Evolutionary conservation across 371 early-diverging fungal genomes (phyloP).

Genomic region (Phascolomyces articulosus): DNA sequence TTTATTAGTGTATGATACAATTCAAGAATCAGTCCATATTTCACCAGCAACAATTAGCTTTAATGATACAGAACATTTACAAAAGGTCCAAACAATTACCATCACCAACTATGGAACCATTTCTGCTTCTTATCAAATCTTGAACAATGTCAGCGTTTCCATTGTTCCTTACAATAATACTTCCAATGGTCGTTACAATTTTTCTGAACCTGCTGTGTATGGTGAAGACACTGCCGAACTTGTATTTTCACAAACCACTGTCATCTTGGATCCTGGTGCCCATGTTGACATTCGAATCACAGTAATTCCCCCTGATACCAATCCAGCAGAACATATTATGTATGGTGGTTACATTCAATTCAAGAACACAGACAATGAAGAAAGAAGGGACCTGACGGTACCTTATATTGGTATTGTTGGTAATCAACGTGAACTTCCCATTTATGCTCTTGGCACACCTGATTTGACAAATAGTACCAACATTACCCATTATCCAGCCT

Average conservation of each 20-base stretch:
- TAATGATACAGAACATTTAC: slow-evolving; percentile 58
- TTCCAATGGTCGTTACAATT: slow-evolving; percentile 12
- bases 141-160: slow-evolving; percentile 39
- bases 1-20: slow-evolving; percentile 48
- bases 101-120: slow-evolving; percentile 61
- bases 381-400: slow-evolving; percentile 15
- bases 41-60: slow-evolving; percentile 64
- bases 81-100: slow-evolving; percentile 43
- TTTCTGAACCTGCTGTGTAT: slow-evolving; percentile 15
- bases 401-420: slow-evolving; percentile 66
- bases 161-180: slow-evolving; percentile 38
- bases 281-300: slow-evolving; percentile 35
- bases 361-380: slow-evolving; percentile 6
- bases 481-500: neutral
- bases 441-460: slow-evolving; percentile 28
- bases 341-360: slow-evolving; percentile 37
- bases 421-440: slow-evolving; percentile 45
- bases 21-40: slow-evolving; percentile 51
- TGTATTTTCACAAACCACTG: slow-evolving; percentile 24
- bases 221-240: slow-evolving; percentile 26
- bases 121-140: slow-evolving; percentile 49
- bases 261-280: slow-evolving; percentile 39
- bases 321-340: slow-evolving; percentile 26
- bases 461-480: slow-evolving; percentile 4
- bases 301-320: slow-evolving; percentile 41